phyloP scores from a whole-genome alignment of 352 stramenopile species.

The Phytopythium sindhum region DNA sequence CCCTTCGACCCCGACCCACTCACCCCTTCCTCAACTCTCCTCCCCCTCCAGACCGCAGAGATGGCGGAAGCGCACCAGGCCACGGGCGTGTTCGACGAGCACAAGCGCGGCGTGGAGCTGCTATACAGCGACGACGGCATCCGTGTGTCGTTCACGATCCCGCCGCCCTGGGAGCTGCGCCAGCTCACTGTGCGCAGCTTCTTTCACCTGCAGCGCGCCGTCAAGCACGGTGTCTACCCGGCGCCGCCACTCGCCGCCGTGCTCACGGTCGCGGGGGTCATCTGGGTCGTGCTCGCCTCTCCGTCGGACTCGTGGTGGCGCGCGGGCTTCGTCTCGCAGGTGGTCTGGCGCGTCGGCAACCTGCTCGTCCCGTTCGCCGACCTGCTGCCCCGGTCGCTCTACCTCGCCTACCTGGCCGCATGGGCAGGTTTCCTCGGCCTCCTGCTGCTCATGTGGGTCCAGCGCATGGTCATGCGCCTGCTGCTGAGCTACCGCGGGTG shows the following conservation, averaged over 20 bases:
- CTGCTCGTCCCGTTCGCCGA: slow-evolving; percentile 68
- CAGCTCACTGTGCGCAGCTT: slow-evolving; percentile 50
- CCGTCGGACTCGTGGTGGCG: slow-evolving; percentile 85
- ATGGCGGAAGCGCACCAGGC: slow-evolving; percentile 88
- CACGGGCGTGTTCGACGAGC: slow-evolving; percentile 81
- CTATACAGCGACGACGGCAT: slow-evolving; percentile 84
- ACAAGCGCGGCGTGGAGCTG: slow-evolving; percentile 85
- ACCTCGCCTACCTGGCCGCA: slow-evolving; percentile 81
- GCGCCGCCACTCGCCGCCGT: slow-evolving; percentile 64
- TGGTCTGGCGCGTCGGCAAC: slow-evolving; percentile 82
- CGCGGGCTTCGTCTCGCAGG: slow-evolving; percentile 58
- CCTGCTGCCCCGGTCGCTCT: slow-evolving; percentile 61
- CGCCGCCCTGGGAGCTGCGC: slow-evolving; percentile 72
- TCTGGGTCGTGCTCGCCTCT: slow-evolving; percentile 53
- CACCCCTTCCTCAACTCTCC: not conserved
- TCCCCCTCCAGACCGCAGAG: not conserved
- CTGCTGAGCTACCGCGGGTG: slow-evolving; percentile 87
- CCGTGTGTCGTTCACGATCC: slow-evolving; percentile 82
- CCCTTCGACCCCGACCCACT: not conserved
- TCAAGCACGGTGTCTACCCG: slow-evolving; percentile 75
- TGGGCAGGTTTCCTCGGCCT: slow-evolving; percentile 80
- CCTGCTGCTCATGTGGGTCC: slow-evolving; percentile 79
- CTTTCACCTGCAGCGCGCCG: slow-evolving; percentile 70
- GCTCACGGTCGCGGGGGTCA: slow-evolving; percentile 53
- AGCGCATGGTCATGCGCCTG: slow-evolving; percentile 77